Evolutionary conservation across 2,329 filamentous ascomycete genomes (phyloP), one percentile per base, ranked within the genome.

Genomic region (Dothidotthia symphoricarpi): DNA sequence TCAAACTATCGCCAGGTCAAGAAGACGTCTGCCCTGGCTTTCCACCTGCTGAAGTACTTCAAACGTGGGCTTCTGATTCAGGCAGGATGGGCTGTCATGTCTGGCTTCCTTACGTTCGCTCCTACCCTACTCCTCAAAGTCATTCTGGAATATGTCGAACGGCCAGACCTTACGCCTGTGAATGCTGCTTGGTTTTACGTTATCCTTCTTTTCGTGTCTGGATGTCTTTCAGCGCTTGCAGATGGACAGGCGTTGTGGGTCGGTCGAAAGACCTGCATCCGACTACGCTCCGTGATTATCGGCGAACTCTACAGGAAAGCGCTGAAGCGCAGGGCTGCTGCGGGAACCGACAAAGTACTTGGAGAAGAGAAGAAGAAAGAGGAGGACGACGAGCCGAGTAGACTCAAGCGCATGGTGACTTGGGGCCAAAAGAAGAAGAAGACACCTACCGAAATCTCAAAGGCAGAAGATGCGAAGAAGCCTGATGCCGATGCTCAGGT

Each of bases 221-320:
- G 93, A 42, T 76, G 86, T 27, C 71, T 93, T 16, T 86, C 89
- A 41, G 93, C 91, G 4, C 75, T 95, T 15, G 83, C 83, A 22
- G 88, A 93, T 66, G 87, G 86, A 14, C 86, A 93, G 65, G 87
- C 88, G 7, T 75, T 98, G 0, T 98, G 88, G 86, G 85, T 95
- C 42, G 93, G 93, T 12, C 85, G 93, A 39, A 95, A 89, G 67
- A 86, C 97, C 45, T 96, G 90, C 68, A 91, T 98, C 55, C 85
- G 88, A 45, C 76, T 97, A 28, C 85, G 91, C 47, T 90, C 93
- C 34, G 93, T 98, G 60, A 89, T 98, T 46, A 88, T 98, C 51
- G 93, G 93, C 38, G 93, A 98, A 60, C 93, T 98, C 31, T 98
- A 98, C 64, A 87, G 89, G 40, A 98, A 98, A 70, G 88, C 93